Conservation (phyloP, 2,329 filamentous ascomycete species). For the Colletotrichum sp. region DNA sequence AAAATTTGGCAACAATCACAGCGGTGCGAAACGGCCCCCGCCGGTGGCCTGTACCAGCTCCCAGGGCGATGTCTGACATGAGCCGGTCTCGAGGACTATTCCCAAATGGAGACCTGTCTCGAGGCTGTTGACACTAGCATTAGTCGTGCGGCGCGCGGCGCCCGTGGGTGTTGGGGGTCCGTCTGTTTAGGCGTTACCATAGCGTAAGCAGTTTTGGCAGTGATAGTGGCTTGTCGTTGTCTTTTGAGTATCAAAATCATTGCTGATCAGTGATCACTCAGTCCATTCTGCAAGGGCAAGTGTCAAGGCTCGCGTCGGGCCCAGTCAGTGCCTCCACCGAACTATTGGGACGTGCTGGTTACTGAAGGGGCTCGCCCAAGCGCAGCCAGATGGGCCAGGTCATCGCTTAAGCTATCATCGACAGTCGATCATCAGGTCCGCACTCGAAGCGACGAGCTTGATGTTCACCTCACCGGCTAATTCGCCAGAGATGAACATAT, state of each 20-base stretch:
- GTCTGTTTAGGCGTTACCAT: neutral
- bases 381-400: neutral
- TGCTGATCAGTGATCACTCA: neutral
- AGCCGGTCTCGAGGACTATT: conserved; percentile 1
- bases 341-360: conserved; percentile 17
- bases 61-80: neutral
- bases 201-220: neutral
- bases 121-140: neutral
- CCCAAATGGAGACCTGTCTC: neutral
- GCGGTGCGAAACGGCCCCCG: neutral
- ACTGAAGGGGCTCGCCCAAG: neutral
- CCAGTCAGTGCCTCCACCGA: conserved; percentile 14
- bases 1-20: neutral
- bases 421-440: neutral
- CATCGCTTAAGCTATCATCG: conserved; percentile 1
- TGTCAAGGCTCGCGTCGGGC: neutral
- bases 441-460: neutral
- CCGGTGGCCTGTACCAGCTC: neutral
- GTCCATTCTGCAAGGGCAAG: neutral
- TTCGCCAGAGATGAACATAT: neutral
- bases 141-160: neutral
- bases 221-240: neutral
- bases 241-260: neutral
- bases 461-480: neutral
- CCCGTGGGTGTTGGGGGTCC: neutral